A percentile compares a stretch with the other conserved stretches of the same genome.
Evolutionary conservation across 1,139 yeast species (phyloP).

Genomic region (Zygosaccharomyces sapae): DNA sequence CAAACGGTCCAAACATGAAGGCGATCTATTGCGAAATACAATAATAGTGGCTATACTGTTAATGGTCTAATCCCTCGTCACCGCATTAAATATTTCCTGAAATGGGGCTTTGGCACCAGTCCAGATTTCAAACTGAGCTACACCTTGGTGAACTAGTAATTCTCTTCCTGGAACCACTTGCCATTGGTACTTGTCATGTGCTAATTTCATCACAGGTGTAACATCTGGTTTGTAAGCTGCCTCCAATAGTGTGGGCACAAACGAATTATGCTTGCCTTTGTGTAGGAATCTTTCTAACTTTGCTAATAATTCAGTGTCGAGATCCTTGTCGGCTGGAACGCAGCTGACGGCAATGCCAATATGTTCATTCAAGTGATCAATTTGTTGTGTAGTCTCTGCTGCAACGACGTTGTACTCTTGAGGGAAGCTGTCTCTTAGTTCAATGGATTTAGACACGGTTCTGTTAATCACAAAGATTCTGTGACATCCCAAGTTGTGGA

Average conservation of each 20-base stretch:
- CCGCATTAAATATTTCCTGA: constrained; percentile 58
- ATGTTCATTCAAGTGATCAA: constrained; percentile 37
- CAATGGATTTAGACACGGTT: constrained; percentile 60
- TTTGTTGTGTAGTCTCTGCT: constrained; percentile 48
- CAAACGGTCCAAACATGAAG: background rate
- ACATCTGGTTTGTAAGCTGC: constrained; percentile 89
- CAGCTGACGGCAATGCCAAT: constrained; percentile 74
- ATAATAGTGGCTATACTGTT: background rate
- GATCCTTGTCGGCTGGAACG: constrained; percentile 79
- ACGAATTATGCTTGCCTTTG: constrained; percentile 36
- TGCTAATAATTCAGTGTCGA: constrained; percentile 52
- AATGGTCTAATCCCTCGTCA: constrained; percentile 31
- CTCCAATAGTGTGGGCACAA: constrained; percentile 63
- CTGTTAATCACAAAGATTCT: constrained; percentile 80
- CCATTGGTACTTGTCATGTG: constrained; percentile 61
- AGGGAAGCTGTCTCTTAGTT: constrained; percentile 61
- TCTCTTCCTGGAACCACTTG: constrained; percentile 78
- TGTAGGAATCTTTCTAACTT: constrained; percentile 48
- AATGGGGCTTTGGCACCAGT: constrained; percentile 68
- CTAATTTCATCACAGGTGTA: constrained; percentile 80
- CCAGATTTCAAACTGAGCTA: constrained; percentile 77
- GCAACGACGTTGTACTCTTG: constrained; percentile 54
- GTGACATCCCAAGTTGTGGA: constrained; percentile 71
- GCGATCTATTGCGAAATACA: background rate
- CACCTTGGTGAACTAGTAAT: constrained; percentile 90